Conservation (phyloP, 805 yeast species). For the Yarrowia phangngaensis region DNA sequence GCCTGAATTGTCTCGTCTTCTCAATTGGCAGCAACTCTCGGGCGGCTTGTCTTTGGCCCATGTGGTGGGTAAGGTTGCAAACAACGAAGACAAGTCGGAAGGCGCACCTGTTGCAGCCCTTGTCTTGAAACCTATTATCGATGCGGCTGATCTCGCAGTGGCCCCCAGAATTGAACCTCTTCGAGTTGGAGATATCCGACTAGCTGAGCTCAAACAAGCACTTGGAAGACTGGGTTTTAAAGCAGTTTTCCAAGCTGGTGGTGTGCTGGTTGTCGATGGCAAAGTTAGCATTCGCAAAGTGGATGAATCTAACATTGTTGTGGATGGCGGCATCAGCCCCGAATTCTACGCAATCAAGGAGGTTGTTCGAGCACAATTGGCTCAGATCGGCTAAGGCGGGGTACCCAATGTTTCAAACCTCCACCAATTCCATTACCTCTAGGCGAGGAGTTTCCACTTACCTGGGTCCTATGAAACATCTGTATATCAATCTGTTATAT, state of each 20-base stretch:
- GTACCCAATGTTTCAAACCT: conserved; percentile 2
- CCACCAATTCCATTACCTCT: neutral
- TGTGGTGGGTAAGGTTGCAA: conserved; percentile 60
- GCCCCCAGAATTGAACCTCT: conserved; percentile 44
- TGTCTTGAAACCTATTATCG: conserved; percentile 5
- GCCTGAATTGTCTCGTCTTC: conserved; percentile 52
- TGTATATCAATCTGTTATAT: too few relatives aligned
- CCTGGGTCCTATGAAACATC: too few relatives aligned
- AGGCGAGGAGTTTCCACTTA: too few relatives aligned
- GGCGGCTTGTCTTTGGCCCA: conserved; percentile 82
- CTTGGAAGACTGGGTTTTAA: conserved; percentile 55
- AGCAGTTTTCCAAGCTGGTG: conserved; percentile 92
- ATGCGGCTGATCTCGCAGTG: conserved; percentile 33
- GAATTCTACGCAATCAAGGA: conserved; percentile 75
- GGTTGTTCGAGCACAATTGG: conserved; percentile 49
- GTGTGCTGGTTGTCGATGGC: conserved; percentile 81
- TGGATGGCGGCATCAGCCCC: conserved; percentile 75
- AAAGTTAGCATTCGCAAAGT: conserved; percentile 70
- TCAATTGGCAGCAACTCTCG: conserved; percentile 80
- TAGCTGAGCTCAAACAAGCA: conserved; percentile 71
- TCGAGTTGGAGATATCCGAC: conserved; percentile 82
- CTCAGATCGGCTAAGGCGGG: conserved; percentile 31
- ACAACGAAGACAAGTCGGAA: conserved; percentile 32
- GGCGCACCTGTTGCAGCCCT: conserved; percentile 17
- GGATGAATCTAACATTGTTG: conserved; percentile 74